These are phyloP conservation scores for Panaeolus cyanescens DNA, from an alignment of 768 basidiomycete genomes.

Conservation along the genomic window DNA sequence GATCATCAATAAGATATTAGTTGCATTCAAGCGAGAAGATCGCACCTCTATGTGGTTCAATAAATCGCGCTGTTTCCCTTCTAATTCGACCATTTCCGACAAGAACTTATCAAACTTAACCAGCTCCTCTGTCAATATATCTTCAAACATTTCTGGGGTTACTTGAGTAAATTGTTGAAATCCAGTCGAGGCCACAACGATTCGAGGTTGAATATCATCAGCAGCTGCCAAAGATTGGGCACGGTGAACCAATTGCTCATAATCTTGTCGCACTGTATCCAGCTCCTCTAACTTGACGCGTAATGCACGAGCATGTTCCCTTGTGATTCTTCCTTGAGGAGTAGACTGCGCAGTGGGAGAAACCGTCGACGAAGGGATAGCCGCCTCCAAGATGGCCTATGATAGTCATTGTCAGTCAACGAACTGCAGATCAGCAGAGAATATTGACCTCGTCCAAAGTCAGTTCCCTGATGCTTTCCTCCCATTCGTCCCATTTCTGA, in stretches of 20 bases:
- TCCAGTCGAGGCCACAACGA: constrained; percentile 65
- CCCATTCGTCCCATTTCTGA: constrained; percentile 90
- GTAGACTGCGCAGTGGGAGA: constrained; percentile 31
- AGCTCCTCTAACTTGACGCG: constrained; percentile 79
- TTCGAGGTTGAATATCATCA: constrained; percentile 74
- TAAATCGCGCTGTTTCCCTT: constrained; percentile 63
- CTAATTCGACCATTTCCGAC: constrained; percentile 51
- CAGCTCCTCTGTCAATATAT: constrained; percentile 75
- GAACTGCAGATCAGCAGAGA: neutral
- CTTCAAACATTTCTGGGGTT: constrained; percentile 87
- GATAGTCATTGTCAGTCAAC: neutral
- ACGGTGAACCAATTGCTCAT: constrained; percentile 63
- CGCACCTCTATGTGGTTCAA: constrained; percentile 71
- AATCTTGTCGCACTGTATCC: constrained; percentile 65
- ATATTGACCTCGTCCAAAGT: constrained; percentile 63
- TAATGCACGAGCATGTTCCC: constrained; percentile 66
- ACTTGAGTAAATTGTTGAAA: constrained; percentile 71
- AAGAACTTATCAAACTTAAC: constrained; percentile 82
- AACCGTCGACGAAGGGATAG: constrained; percentile 67
- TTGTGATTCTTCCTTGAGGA: constrained; percentile 49
- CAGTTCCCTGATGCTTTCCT: constrained; percentile 66
- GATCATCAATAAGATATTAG: neutral
- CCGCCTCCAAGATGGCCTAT: constrained; percentile 65
- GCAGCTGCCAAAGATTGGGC: constrained; percentile 60
- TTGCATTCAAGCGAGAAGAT: constrained; percentile 1